Evolutionary conservation across 2,329 filamentous ascomycete genomes (phyloP).

Genomic region (Calonectria pauciramosa): DNA sequence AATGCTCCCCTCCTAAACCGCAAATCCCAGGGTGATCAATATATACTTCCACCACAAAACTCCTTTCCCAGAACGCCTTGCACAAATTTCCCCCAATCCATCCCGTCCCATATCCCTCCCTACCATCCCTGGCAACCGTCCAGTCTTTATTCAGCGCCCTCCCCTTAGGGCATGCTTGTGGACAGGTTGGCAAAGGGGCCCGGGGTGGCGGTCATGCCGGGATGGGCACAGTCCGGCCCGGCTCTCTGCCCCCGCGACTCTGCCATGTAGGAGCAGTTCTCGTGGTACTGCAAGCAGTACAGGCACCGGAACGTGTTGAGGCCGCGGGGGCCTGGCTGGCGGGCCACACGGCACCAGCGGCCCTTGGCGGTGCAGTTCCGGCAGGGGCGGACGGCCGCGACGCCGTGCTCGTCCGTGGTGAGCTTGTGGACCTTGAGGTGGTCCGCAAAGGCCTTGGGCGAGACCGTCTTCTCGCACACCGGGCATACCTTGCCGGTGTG

Average conservation of each 20-base stretch:
- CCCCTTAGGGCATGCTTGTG: background rate
- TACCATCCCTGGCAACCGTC: background rate
- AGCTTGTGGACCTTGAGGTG: constrained; percentile 4
- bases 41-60: background rate
- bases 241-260: background rate
- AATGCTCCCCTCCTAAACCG: background rate
- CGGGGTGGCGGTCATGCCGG: background rate
- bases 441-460: constrained; percentile 5
- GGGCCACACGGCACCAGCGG: background rate
- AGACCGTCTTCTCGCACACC: background rate
- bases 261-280: background rate
- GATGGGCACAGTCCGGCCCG: background rate
- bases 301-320: constrained; percentile 3
- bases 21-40: background rate
- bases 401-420: background rate
- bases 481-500: background rate
- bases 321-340: background rate
- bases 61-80: background rate
- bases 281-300: constrained; percentile 6
- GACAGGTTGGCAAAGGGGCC: background rate
- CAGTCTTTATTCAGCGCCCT: no score
- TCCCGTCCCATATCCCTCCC: background rate
- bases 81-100: background rate
- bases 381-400: background rate
- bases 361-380: background rate